A percentile compares a stretch with the other conserved stretches of the same genome.
phyloP scores from a whole-genome alignment of 345 rosid genomes.

The Schrenkiella parvula region DNA sequence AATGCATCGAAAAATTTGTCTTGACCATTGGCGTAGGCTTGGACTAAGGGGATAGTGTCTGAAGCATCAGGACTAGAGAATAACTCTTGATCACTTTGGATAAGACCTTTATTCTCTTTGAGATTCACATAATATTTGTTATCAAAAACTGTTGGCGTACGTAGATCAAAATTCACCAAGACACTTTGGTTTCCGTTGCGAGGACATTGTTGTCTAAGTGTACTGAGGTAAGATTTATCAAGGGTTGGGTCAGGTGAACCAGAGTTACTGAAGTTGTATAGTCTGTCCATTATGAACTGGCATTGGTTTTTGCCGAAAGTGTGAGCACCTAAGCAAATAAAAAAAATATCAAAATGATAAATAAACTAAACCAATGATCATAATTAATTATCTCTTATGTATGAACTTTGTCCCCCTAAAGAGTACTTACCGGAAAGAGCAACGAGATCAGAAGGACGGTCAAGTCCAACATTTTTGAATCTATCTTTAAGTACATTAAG shows the following conservation, averaged over 20 bases:
- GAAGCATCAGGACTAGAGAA: conserved; percentile 43
- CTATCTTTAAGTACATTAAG: background rate
- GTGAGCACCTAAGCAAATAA: conserved; percentile 48
- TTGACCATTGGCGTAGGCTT: conserved; percentile 31
- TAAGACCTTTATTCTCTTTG: conserved; percentile 46
- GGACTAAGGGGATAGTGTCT: conserved; percentile 44
- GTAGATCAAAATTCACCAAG: conserved; percentile 48
- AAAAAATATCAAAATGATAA: background rate
- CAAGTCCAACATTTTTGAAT: conserved; percentile 9
- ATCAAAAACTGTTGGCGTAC: conserved; percentile 52
- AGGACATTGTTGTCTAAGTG: conserved; percentile 48
- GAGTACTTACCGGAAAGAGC: conserved; percentile 21
- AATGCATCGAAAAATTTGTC: conserved; percentile 47
- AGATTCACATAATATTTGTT: conserved; percentile 58
- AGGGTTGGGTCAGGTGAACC: conserved; percentile 45
- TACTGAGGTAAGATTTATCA: conserved; percentile 35
- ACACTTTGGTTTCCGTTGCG: conserved; percentile 39
- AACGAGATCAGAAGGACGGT: conserved; percentile 20
- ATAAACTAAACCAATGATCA: background rate
- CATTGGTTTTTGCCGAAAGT: conserved; percentile 61
- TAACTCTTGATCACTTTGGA: conserved; percentile 52
- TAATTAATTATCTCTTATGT: background rate
- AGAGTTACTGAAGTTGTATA: conserved; percentile 45
- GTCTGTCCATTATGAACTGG: conserved; percentile 43
- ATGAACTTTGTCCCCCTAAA: no score